Evolutionary conservation across 2,329 filamentous ascomycete species (phyloP).

Genomic region (Verticillium klebahnii): DNA sequence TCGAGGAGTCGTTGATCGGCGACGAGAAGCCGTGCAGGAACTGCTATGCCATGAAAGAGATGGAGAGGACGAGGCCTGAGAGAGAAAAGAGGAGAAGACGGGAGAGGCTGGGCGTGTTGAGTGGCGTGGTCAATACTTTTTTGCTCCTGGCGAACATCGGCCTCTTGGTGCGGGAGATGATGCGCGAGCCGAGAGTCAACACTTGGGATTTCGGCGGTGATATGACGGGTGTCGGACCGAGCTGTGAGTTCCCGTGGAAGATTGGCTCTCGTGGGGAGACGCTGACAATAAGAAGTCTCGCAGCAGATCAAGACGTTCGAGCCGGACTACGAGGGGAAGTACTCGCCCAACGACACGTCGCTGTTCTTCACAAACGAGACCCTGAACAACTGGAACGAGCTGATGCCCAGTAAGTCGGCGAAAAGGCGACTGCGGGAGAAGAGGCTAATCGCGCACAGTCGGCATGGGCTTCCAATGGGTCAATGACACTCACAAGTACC

Average conservation of each 20-base stretch:
- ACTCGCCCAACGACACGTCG: slow-evolving; percentile 32
- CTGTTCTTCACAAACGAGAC: slow-evolving; percentile 32
- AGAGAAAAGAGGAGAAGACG: slow-evolving; percentile 8
- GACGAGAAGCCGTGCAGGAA: slow-evolving; percentile 16
- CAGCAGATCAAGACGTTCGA: slow-evolving; percentile 33
- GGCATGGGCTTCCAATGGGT: slow-evolving; percentile 36
- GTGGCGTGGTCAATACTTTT: slow-evolving; percentile 21
- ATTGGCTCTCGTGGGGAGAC: not conserved
- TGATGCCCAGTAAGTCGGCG: slow-evolving; percentile 27
- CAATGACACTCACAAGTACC: slow-evolving; percentile 27
- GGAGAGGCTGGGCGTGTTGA: slow-evolving; percentile 18
- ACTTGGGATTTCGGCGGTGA: slow-evolving; percentile 29
- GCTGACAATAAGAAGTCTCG: slow-evolving; percentile 20
- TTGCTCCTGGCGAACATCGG: slow-evolving; percentile 25
- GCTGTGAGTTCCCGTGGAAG: slow-evolving; percentile 15
- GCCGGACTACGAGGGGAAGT: slow-evolving; percentile 25
- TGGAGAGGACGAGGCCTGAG: slow-evolving; percentile 1
- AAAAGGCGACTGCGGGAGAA: not conserved
- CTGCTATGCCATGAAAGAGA: slow-evolving; percentile 7
- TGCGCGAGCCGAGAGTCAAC: slow-evolving; percentile 13
- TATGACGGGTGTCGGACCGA: slow-evolving; percentile 29
- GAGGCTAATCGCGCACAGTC: slow-evolving; percentile 13
- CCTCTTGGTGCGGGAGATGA: slow-evolving; percentile 23
- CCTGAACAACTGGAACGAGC: slow-evolving; percentile 29
- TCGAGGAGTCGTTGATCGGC: slow-evolving; percentile 27